Percentiles rank a stretch among this genome's conserved stretches.
Conservation (phyloP, 1,139 yeast genomes). For the Pichia sp. region DNA sequence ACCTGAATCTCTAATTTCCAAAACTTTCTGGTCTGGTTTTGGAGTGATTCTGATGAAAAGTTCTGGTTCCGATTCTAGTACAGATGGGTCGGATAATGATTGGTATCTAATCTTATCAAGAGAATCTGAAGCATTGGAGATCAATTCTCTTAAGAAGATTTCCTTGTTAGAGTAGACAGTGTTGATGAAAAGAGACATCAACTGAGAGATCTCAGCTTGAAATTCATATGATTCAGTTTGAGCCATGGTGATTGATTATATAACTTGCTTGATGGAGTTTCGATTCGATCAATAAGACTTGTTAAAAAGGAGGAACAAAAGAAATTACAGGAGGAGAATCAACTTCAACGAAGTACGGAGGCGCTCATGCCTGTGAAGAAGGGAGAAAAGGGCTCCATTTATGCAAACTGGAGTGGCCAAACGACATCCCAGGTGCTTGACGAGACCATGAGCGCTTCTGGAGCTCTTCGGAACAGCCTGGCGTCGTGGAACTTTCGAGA, state of each 20-base stretch:
- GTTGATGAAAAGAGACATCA: conserved; percentile 99
- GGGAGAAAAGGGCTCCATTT: background rate
- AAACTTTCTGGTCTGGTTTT: conserved; percentile 84
- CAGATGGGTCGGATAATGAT: conserved; percentile 85
- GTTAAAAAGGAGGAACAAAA: background rate
- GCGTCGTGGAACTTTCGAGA: no score
- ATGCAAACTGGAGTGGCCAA: background rate
- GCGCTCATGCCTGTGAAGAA: background rate
- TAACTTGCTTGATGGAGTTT: background rate
- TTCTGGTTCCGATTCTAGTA: conserved; percentile 92
- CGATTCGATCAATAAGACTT: background rate
- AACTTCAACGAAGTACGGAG: no score
- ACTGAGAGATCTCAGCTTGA: conserved; percentile 99
- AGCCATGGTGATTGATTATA: conserved; percentile 36
- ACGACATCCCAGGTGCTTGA: no score
- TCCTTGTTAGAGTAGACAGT: conserved; percentile 99
- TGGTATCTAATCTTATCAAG: conserved; percentile 96
- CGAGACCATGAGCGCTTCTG: no score
- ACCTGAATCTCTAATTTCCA: conserved; percentile 99
- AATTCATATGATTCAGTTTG: conserved; percentile 85
- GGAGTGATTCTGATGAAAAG: conserved; percentile 97
- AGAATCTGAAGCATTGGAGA: conserved; percentile 97
- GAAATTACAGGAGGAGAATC: background rate
- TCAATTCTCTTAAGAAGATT: conserved; percentile 97
- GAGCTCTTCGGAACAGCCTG: no score